Evolutionary conservation across 2,329 filamentous ascomycete species (phyloP).

Genomic region (Phialemoniopsis sp.): DNA sequence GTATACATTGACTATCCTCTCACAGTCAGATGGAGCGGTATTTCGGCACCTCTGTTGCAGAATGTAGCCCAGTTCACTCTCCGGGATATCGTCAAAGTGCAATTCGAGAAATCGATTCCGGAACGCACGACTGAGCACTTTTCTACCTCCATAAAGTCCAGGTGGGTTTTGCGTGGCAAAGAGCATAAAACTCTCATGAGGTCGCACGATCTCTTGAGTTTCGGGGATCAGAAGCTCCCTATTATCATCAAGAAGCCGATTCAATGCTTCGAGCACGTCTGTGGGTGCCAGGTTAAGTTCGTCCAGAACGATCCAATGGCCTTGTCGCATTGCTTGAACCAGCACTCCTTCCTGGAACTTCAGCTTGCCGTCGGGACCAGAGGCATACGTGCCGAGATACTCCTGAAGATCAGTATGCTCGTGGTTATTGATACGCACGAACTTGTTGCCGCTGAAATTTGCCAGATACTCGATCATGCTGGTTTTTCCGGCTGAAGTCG

Average conservation of each 20-base stretch:
- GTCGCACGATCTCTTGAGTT: slow-evolving; percentile 88
- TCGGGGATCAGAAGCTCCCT: slow-evolving; percentile 93
- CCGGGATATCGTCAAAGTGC: slow-evolving; percentile 96
- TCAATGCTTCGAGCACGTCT: slow-evolving; percentile 93
- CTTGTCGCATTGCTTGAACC: slow-evolving; percentile 86
- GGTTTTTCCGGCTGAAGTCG: slow-evolving; percentile 95
- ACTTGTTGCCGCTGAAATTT: slow-evolving; percentile 94
- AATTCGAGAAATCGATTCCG: slow-evolving; percentile 95
- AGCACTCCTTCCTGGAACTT: slow-evolving; percentile 91
- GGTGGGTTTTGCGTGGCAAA: slow-evolving; percentile 98
- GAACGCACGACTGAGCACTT: slow-evolving; percentile 89
- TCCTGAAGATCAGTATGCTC: slow-evolving; percentile 98
- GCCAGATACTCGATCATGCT: slow-evolving; percentile 99
- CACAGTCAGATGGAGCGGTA: slow-evolving; percentile 86
- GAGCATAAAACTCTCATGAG: slow-evolving; percentile 93
- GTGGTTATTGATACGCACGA: slow-evolving; percentile 98
- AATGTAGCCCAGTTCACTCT: slow-evolving; percentile 89
- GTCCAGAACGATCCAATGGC: slow-evolving; percentile 97
- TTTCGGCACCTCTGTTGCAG: slow-evolving; percentile 81
- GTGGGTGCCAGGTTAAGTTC: slow-evolving; percentile 96
- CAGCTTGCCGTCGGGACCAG: slow-evolving; percentile 77
- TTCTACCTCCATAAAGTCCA: slow-evolving; percentile 90
- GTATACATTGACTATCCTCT: slow-evolving; percentile 88
- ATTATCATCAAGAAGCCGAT: slow-evolving; percentile 93
- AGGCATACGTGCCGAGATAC: slow-evolving; percentile 92